Conservation (phyloP, 345 rosid species). For the Populus pruinosa region DNA sequence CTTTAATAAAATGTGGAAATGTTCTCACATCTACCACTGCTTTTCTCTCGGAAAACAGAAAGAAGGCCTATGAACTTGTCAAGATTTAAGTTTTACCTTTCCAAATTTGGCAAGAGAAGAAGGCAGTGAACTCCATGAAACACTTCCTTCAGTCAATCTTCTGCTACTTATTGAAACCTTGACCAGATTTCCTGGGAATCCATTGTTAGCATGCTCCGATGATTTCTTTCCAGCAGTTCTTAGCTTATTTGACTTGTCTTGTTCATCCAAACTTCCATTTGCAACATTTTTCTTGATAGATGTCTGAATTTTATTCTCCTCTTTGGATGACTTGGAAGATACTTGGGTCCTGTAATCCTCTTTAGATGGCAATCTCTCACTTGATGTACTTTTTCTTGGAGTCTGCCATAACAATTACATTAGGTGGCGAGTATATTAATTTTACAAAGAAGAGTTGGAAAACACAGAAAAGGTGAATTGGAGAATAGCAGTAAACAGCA, state of each 20-base stretch:
- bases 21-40: not conserved
- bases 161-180: conserved; percentile 64
- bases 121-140: conserved; percentile 78
- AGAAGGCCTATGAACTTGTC: conserved; percentile 1
- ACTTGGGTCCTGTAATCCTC: conserved; percentile 54
- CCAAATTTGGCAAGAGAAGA: conserved; percentile 83
- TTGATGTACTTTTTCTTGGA: conserved; percentile 74
- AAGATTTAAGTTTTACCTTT: conserved; percentile 54
- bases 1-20: not conserved
- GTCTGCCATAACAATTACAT: conserved; percentile 44
- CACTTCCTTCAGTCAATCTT: conserved; percentile 60
- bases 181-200: conserved; percentile 67
- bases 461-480: not conserved
- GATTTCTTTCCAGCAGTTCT: conserved; percentile 53
- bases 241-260: conserved; percentile 46
- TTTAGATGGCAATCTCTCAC: conserved; percentile 51
- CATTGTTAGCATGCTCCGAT: conserved; percentile 45
- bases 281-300: conserved; percentile 47
- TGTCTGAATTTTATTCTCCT: conserved; percentile 46
- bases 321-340: conserved; percentile 50
- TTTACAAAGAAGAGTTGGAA: not conserved
- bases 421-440: not conserved
- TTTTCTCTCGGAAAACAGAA: not conserved
- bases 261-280: conserved; percentile 50
- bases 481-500: not conserved